Percentiles rank a stretch among this genome's conserved stretches.
Conservation (phyloP, 2,329 filamentous ascomycete species). For the Ambrosiella beaveri region DNA sequence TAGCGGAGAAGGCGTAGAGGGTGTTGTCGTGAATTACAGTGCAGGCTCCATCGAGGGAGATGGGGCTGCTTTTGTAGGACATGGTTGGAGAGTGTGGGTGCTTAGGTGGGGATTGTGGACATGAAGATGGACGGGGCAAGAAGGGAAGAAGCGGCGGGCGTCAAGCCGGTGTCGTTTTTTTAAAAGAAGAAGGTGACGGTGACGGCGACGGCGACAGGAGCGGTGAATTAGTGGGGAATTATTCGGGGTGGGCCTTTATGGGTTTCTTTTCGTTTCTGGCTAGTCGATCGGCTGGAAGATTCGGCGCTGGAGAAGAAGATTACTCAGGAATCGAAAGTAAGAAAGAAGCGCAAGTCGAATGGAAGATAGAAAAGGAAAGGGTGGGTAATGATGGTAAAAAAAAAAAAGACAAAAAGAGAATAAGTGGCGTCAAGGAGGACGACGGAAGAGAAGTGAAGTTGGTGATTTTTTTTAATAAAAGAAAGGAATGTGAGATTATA, state of each 20-base stretch:
- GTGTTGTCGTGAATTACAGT: slow-evolving; percentile 65
- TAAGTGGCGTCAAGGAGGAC: not conserved
- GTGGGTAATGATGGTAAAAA: not conserved
- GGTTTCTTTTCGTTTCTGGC: not conserved
- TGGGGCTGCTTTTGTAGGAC: slow-evolving; percentile 17
- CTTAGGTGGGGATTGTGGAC: too few species aligned
- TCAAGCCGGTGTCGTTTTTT: too few species aligned
- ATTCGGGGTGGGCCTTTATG: not conserved
- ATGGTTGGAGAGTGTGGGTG: too few species aligned
- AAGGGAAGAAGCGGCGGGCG: too few species aligned
- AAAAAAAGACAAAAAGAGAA: not conserved
- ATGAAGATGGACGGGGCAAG: too few species aligned
- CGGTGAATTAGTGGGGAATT: too few species aligned
- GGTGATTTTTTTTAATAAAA: not conserved
- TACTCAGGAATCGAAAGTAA: too few species aligned
- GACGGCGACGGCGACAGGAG: too few species aligned
- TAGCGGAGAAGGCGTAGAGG: slow-evolving; percentile 64
- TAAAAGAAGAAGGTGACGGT: too few species aligned
- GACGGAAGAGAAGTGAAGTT: not conserved
- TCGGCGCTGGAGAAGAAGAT: too few species aligned
- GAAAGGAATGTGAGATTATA: not conserved
- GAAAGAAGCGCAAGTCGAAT: too few species aligned
- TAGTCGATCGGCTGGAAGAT: too few species aligned
- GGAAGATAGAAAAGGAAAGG: not conserved
- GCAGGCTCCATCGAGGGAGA: slow-evolving; percentile 60